Base-by-base conservation (phyloP, 1,139 yeast species). In the Saccharomyces pastorianus region DNA sequence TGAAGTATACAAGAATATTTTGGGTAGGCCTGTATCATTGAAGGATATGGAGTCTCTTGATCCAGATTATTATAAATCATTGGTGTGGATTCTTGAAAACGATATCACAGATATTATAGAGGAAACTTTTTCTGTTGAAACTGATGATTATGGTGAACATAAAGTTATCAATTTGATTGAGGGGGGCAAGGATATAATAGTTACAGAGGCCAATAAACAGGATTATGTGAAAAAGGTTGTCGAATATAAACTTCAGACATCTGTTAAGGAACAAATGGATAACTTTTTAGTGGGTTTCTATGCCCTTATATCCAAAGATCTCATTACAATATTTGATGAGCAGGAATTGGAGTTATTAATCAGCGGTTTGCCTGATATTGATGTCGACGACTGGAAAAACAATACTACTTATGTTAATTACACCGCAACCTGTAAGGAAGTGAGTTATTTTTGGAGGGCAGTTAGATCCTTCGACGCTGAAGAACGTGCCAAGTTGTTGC, bases 401-500 rank as follows among this genome's bases (percentile, higher is more conserved):
- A 87, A 93, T 68, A 81, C 96, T 1, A 77, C 76, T 1, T 93
- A 95, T 71, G 85, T 81, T 56, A 93, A 91, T 68, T 95, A 93
- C 69, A 81, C 91, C 0, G 80, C 95, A 1, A 80, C 89, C 1
- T 88, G 96, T 2, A 83, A 88, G 46, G 98, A 91, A 67, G 85
- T 95, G 57, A 91, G 87, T 67, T 93, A 98, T 90, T 95, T 93
- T 73, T 95, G 99, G 99, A 79, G 98, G 67, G 97, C 98, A 1
- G 97, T 95, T 14, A 83, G 90, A 64, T 88, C 97, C 1, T 93
- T 93, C 72, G 97, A 90, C 66, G 82, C 82, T 47, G 99, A 93
- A 69, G 98, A 93, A 67, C 79, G 96, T 53, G 99, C 99, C 20
- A 90, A 91, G 66, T 73, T 95, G 59, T 74, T 95, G 56, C 99